phyloP scores from a whole-genome alignment of 2,329 filamentous ascomycete species.

The Ophiostoma perfectum region DNA sequence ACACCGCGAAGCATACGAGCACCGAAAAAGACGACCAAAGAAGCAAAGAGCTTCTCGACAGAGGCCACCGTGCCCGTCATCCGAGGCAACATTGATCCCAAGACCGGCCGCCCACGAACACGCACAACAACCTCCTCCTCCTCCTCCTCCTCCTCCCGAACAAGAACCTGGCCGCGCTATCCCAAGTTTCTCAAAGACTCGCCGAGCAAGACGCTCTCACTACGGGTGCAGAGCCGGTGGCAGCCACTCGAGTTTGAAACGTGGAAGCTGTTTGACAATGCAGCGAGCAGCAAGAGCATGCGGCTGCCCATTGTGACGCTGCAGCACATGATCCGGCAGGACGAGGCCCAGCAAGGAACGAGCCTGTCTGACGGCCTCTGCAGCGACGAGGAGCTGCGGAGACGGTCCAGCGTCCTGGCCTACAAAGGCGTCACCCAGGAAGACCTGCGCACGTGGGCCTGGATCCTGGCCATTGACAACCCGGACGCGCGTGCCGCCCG shows the following conservation, averaged over 20 bases:
- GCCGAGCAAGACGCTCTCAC: constrained; percentile 25
- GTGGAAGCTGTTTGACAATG: constrained; percentile 24
- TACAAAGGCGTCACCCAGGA: constrained; percentile 33
- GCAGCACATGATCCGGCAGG: constrained; percentile 28
- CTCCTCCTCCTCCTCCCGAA: not conserved
- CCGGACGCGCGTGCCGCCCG: constrained; percentile 36
- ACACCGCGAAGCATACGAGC: not conserved
- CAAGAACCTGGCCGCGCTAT: constrained; percentile 11
- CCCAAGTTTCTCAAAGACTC: constrained; percentile 26
- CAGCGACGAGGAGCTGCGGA: not conserved
- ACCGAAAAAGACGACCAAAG: too few species aligned
- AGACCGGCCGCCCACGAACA: not conserved
- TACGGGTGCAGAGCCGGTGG: constrained; percentile 23
- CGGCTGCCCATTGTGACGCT: constrained; percentile 30
- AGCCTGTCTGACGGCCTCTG: constrained; percentile 26
- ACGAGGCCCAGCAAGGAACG: constrained; percentile 26
- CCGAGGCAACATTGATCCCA: constrained; percentile 11
- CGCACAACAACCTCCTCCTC: not conserved
- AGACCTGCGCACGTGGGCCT: constrained; percentile 39
- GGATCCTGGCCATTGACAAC: constrained; percentile 36
- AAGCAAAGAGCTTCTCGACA: not conserved
- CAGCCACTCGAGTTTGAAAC: constrained; percentile 22
- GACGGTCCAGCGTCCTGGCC: constrained; percentile 31
- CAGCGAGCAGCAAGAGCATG: constrained; percentile 27
- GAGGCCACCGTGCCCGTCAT: constrained; percentile 1